Percentiles rank a stretch among this genome's conserved stretches.
Conservation (phyloP, 371 early-diverging fungal genomes). For the Mucor saturninus region DNA sequence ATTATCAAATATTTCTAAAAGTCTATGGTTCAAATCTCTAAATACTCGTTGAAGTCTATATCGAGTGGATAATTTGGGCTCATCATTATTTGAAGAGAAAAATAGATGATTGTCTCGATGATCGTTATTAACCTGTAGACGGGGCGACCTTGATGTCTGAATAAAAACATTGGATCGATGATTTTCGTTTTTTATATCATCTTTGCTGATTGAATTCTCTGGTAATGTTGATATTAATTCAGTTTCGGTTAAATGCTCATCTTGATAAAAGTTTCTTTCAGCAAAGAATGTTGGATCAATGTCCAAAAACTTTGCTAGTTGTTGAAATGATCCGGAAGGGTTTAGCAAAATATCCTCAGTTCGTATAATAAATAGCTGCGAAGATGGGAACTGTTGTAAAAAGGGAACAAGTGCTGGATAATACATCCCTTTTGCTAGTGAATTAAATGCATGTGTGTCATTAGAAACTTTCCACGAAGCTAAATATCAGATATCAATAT, state of each 20-base stretch:
- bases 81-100: slow-evolving; percentile 9
- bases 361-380: slow-evolving; percentile 43
- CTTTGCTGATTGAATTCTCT: background rate
- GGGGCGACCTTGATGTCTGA: background rate
- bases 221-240: slow-evolving; percentile 13
- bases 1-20: slow-evolving; percentile 53
- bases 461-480: slow-evolving; percentile 26
- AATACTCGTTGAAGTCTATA: slow-evolving; percentile 59
- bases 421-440: slow-evolving; percentile 48
- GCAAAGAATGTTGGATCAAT: slow-evolving; percentile 42
- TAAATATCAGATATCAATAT: background rate
- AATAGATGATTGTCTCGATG: background rate
- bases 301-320: slow-evolving; percentile 36
- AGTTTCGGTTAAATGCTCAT: slow-evolving; percentile 24
- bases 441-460: slow-evolving; percentile 32
- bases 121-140: too few relatives aligned
- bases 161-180: background rate
- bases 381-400: slow-evolving; percentile 40
- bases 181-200: background rate
- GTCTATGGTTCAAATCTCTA: slow-evolving; percentile 47
- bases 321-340: slow-evolving; percentile 34
- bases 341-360: slow-evolving; percentile 42
- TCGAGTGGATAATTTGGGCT: slow-evolving; percentile 44
- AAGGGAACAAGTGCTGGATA: slow-evolving; percentile 42
- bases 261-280: slow-evolving; percentile 27